A percentile compares a stretch with the other conserved stretches of the same genome.
Conservation (phyloP, 805 yeast species). For the Priceomyces haplophilus region DNA sequence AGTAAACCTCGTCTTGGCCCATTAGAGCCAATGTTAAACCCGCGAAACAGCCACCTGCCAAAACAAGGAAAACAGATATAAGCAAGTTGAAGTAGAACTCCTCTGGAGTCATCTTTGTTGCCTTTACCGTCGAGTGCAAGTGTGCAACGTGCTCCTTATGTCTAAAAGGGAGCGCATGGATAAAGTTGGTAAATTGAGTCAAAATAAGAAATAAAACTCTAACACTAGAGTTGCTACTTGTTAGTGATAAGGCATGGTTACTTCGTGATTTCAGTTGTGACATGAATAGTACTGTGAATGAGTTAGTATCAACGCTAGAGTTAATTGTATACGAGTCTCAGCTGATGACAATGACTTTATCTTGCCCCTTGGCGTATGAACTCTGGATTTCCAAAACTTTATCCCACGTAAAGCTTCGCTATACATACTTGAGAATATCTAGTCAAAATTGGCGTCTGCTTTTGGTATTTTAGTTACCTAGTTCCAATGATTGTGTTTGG, state of each 20-base stretch:
- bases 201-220: constrained; percentile 32
- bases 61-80: constrained; percentile 58
- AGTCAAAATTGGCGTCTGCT: too few species aligned
- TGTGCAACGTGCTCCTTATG: constrained; percentile 8
- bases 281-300: constrained; percentile 11
- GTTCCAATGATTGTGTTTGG: too few species aligned
- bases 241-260: constrained; percentile 25
- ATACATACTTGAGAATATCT: too few species aligned
- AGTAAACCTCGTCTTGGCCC: constrained; percentile 97
- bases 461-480: too few species aligned
- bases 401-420: too few species aligned
- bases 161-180: constrained; percentile 34
- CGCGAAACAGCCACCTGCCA: constrained; percentile 88
- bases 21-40: constrained; percentile 91
- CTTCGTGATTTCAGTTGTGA: constrained; percentile 25
- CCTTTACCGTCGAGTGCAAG: constrained; percentile 11
- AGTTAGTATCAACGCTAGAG: constrained; percentile 5
- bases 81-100: constrained; percentile 47
- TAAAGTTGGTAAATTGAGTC: constrained; percentile 30
- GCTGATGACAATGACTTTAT: too few species aligned
- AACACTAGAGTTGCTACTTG: constrained; percentile 14
- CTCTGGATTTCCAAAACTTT: too few species aligned
- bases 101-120: constrained; percentile 26
- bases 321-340: too few species aligned
- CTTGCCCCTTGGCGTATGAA: too few species aligned